Evolutionary conservation across 371 early-diverging fungal genomes (phyloP), one percentile per base, ranked within the genome.

Genomic region (Mortierella sp.): DNA sequence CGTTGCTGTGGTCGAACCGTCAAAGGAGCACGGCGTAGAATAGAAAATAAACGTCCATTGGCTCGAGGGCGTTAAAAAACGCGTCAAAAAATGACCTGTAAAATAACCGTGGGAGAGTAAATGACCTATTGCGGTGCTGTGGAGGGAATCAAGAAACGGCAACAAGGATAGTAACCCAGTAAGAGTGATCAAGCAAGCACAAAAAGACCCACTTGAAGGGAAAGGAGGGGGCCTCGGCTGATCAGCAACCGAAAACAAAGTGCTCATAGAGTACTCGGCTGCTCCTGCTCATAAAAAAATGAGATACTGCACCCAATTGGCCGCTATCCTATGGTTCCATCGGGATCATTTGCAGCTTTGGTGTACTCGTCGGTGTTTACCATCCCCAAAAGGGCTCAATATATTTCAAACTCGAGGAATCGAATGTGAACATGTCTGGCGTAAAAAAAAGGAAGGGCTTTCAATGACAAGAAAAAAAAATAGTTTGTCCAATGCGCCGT

Each of bases 71-170:
- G 34, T 68, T 21, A 68, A 63, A 63, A 63, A 2, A 34, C 68
- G 42, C 68, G 42, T 38, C 24, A 14, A 19, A 21, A 5, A 38
- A 8, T 6, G 6, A 4, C 42, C 24, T 34, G 68, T 24, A 34
- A 68, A 68, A 21, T 42, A 34, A 68, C 68, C 68, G 68, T 68
- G 68, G 68, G 68, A 68, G 68, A 68, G 38, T 68, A 68, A 9
- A 10, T 21, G n/a, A 7, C 55, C 3, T 10, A n/a, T 19, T 7
- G n/a, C 9, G 9, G 24, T 24, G n/a, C 9, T 55, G n/a, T 55
- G 10, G 55, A 55, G 6, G n/a, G n/a, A n/a, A 8, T 55, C 55
- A 55, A n/a, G 55, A 58, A 10, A 26, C 26, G 10, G 26, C 13
- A 26, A 63, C 19, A 7, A 63, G 63, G 19, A 34, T 0, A 21